Conservation (phyloP, 2,329 filamentous ascomycete species). For the Pestalotiopsis sp. region DNA sequence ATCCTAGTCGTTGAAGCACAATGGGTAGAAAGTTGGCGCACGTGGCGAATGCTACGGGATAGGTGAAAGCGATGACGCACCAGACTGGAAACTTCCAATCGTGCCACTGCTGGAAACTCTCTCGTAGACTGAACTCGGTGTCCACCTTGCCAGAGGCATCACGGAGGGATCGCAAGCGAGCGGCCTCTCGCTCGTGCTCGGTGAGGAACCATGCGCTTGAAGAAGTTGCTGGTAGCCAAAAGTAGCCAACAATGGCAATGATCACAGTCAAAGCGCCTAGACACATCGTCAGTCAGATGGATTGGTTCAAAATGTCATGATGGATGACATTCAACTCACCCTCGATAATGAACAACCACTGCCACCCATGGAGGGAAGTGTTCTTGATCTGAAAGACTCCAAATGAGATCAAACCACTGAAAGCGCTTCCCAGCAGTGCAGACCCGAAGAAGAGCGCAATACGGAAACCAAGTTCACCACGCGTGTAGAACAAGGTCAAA, state of each 20-base stretch:
- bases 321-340: slow-evolving; percentile 12
- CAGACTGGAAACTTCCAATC: slow-evolving; percentile 39
- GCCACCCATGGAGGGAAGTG: slow-evolving; percentile 1
- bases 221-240: slow-evolving; percentile 36
- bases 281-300: background rate
- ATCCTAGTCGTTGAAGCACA: slow-evolving; percentile 47
- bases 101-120: slow-evolving; percentile 45
- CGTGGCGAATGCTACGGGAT: slow-evolving; percentile 46
- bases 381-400: slow-evolving; percentile 23
- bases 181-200: slow-evolving; percentile 44
- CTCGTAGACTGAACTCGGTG: slow-evolving; percentile 38
- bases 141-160: slow-evolving; percentile 44
- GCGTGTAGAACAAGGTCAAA: slow-evolving; percentile 26
- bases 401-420: slow-evolving; percentile 28
- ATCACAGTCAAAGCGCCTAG: slow-evolving; percentile 4
- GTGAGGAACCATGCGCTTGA: slow-evolving; percentile 48
- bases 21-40: slow-evolving; percentile 49
- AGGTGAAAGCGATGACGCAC: slow-evolving; percentile 49
- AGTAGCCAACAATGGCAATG: slow-evolving; percentile 1
- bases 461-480: slow-evolving; percentile 22
- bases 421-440: slow-evolving; percentile 22
- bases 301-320: background rate
- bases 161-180: slow-evolving; percentile 43
- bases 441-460: slow-evolving; percentile 16
- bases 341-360: slow-evolving; percentile 28